A percentile compares a stretch with the other conserved stretches of the same genome.
These are phyloP conservation scores for Xanthoconium separans DNA, from an alignment of 1,284 basidiomycete genomes.

Conservation along the genomic window DNA sequence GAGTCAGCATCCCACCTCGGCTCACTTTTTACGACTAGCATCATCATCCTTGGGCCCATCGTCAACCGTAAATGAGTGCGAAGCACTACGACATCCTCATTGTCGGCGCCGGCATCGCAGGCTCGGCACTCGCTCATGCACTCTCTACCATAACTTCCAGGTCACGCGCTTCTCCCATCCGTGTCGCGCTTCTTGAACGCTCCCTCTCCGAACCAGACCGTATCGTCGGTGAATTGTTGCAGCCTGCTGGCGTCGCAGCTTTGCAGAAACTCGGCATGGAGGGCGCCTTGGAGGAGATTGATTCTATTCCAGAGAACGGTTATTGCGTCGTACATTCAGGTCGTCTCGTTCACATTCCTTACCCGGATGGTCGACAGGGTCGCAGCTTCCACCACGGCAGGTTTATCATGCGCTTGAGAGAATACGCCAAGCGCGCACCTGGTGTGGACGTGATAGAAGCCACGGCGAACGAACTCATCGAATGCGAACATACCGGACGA, in stretches of 20 bases:
- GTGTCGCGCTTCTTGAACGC: constrained; percentile 83
- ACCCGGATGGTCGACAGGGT: constrained; percentile 72
- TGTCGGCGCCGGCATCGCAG: constrained; percentile 89
- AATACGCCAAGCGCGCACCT: constrained; percentile 57
- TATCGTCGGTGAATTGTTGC: constrained; percentile 96
- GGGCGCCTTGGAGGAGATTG: constrained; percentile 79
- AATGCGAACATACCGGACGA: constrained; percentile 53
- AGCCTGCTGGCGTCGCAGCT: constrained; percentile 88
- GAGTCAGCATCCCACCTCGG: not conserved
- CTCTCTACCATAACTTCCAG: constrained; percentile 51
- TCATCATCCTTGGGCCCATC: not conserved
- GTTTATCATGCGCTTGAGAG: constrained; percentile 81
- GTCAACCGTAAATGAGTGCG: constrained; percentile 14
- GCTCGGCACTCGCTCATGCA: constrained; percentile 72
- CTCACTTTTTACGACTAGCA: not conserved
- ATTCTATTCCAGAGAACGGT: constrained; percentile 82
- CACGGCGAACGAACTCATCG: constrained; percentile 75
- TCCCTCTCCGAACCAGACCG: constrained; percentile 92
- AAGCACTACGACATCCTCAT: constrained; percentile 74
- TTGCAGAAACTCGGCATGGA: constrained; percentile 79
- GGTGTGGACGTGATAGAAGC: constrained; percentile 81
- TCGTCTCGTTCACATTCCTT: constrained; percentile 81
- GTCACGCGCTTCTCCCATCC: constrained; percentile 55
- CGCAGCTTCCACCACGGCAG: constrained; percentile 94
- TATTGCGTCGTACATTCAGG: constrained; percentile 82